phyloP scores from a whole-genome alignment of 2,329 filamentous ascomycete genomes.

The Magnaporthiopsis incrustans region DNA sequence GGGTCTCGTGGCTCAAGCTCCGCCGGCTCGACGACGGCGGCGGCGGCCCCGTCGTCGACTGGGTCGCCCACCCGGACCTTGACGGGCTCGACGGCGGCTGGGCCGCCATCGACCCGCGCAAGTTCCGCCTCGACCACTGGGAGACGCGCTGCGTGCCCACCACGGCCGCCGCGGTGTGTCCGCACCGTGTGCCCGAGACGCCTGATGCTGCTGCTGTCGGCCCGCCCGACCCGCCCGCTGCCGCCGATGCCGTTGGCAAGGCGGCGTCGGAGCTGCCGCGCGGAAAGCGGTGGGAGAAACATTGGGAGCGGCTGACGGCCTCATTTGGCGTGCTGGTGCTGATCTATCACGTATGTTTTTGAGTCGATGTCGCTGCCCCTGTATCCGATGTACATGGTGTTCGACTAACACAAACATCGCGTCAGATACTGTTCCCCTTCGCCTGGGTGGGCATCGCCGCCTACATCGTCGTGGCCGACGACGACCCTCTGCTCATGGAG shows the following conservation, averaged over 20 bases:
- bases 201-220: too few relatives aligned
- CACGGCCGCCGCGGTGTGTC: conserved; percentile 3
- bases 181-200: conserved; percentile 5
- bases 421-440: conserved; percentile 7
- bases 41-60: too few relatives aligned
- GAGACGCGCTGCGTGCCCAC: conserved; percentile 2
- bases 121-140: conserved; percentile 7
- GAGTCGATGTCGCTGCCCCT: not conserved
- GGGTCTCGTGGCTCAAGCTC: conserved; percentile 11
- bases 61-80: too few relatives aligned
- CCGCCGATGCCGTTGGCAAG: not conserved
- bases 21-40: not conserved
- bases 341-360: conserved; percentile 4
- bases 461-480: conserved; percentile 8
- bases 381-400: too few relatives aligned
- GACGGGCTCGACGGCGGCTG: not conserved
- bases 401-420: not conserved
- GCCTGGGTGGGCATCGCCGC: conserved; percentile 7
- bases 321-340: conserved; percentile 1
- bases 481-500: conserved; percentile 1
- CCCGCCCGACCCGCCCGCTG: not conserved
- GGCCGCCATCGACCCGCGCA: conserved; percentile 7
- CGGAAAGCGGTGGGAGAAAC: conserved; percentile 4
- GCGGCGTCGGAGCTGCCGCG: not conserved
- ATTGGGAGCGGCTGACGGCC: not conserved